Percentiles rank a stretch among this genome's conserved stretches.
These are phyloP conservation scores for Beauveria australis DNA, from an alignment of 2,329 filamentous ascomycete species.

Conservation along the genomic window DNA sequence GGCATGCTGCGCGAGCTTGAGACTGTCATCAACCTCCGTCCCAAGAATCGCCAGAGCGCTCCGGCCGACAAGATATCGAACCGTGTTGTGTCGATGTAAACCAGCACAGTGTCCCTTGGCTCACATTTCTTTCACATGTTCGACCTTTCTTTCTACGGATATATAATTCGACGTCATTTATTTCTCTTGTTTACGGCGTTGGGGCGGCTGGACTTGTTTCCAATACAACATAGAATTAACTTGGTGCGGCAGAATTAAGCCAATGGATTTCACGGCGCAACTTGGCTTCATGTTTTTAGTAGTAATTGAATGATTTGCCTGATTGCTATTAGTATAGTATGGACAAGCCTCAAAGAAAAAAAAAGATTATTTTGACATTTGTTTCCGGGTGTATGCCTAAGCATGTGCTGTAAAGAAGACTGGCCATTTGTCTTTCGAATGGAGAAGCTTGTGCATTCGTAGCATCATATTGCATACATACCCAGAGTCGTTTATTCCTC, in stretches of 20 bases:
- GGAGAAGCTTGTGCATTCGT: not conserved
- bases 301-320: not conserved
- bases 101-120: slow-evolving; percentile 3
- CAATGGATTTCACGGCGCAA: slow-evolving; percentile 1
- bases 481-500: too few relatives aligned
- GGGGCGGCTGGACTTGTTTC: not conserved
- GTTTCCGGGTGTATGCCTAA: too few relatives aligned
- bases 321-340: slow-evolving; percentile 4
- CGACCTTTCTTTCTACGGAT: not conserved
- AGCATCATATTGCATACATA: not conserved
- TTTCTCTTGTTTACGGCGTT: not conserved
- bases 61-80: slow-evolving; percentile 22
- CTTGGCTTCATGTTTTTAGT: not conserved
- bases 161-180: not conserved
- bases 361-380: too few relatives aligned
- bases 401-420: too few relatives aligned
- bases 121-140: slow-evolving; percentile 7
- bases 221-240: not conserved
- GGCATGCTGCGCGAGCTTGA: slow-evolving; percentile 91
- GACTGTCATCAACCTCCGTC: slow-evolving; percentile 64
- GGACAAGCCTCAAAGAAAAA: not conserved
- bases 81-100: slow-evolving; percentile 37
- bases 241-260: not conserved
- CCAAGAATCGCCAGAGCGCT: slow-evolving; percentile 30
- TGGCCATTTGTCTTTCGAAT: not conserved